These are phyloP conservation scores for Stereum hirsutum DNA, from an alignment of 1,284 basidiomycete species.

Conservation along the genomic window DNA sequence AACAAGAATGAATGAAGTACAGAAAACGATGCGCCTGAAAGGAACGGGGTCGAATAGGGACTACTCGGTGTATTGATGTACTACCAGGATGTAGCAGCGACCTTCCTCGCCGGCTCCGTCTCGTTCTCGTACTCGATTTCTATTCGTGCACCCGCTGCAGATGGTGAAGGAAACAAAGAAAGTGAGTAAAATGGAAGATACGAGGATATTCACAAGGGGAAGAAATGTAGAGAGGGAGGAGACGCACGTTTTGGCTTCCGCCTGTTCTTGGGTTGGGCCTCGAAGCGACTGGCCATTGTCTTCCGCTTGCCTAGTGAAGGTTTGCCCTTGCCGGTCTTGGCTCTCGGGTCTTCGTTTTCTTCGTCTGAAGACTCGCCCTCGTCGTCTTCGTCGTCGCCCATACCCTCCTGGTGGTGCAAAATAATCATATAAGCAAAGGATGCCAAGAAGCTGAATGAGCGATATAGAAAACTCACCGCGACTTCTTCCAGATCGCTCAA, in stretches of 20 bases:
- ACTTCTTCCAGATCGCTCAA: conserved; percentile 71
- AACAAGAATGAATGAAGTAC: no score
- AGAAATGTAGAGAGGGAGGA: not conserved
- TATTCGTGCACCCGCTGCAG: conserved; percentile 11
- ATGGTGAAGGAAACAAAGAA: no score
- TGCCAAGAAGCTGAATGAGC: not conserved
- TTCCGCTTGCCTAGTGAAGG: conserved; percentile 12
- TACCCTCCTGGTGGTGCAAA: conserved; percentile 5
- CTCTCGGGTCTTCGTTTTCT: conserved; percentile 5
- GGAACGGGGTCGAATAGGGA: no score
- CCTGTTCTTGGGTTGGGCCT: not conserved
- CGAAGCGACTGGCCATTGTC: conserved; percentile 2
- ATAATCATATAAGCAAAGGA: not conserved
- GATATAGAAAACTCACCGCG: conserved; percentile 34
- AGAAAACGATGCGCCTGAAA: no score
- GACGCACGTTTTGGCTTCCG: conserved; percentile 13
- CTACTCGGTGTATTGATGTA: no score
- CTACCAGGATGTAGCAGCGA: no score
- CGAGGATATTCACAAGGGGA: not conserved
- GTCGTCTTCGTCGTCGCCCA: conserved; percentile 4
- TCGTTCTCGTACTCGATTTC: conserved; percentile 11
- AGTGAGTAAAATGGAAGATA: no score
- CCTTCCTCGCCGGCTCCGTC: conserved; percentile 5
- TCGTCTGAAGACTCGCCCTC: no score
- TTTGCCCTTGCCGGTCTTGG: conserved; percentile 5